Evolutionary conservation across 805 yeast species (phyloP).

Genomic region (Yarrowia deformans): DNA sequence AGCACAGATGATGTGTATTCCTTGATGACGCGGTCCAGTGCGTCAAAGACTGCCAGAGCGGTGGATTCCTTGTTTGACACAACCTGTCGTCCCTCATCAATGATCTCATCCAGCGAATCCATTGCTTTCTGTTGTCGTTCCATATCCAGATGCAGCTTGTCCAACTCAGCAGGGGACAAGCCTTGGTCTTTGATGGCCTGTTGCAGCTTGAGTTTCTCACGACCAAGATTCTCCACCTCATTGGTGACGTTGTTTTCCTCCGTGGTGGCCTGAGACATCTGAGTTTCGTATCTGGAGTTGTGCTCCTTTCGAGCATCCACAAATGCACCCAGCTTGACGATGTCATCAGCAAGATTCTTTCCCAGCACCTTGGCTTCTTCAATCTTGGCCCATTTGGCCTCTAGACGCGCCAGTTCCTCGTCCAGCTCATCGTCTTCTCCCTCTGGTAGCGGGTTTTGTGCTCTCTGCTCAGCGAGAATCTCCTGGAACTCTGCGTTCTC

Average conservation of each 20-base stretch:
- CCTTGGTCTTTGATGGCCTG: slow-evolving; percentile 62
- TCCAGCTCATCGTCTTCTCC: slow-evolving; percentile 57
- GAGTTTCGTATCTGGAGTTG: slow-evolving; percentile 67
- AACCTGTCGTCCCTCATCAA: slow-evolving; percentile 57
- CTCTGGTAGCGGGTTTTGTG: slow-evolving; percentile 41
- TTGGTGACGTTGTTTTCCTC: slow-evolving; percentile 52
- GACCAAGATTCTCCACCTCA: slow-evolving; percentile 55
- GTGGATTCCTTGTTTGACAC: slow-evolving; percentile 60
- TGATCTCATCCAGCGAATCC: slow-evolving; percentile 56
- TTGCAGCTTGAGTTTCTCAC: slow-evolving; percentile 53
- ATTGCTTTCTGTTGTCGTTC: slow-evolving; percentile 63
- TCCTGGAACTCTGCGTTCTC: slow-evolving; percentile 35
- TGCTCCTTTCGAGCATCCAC: slow-evolving; percentile 71
- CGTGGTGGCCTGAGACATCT: slow-evolving; percentile 61
- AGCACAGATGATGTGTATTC: slow-evolving; percentile 59
- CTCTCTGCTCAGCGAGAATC: slow-evolving; percentile 26
- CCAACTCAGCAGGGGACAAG: slow-evolving; percentile 67
- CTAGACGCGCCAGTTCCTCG: slow-evolving; percentile 64
- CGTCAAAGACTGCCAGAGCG: slow-evolving; percentile 59
- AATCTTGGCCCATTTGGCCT: slow-evolving; percentile 63
- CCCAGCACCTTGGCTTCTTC: slow-evolving; percentile 63
- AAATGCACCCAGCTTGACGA: slow-evolving; percentile 73
- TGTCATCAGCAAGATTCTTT: slow-evolving; percentile 72
- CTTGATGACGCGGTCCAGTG: slow-evolving; percentile 60
- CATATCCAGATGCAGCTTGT: slow-evolving; percentile 66